Base-by-base conservation (phyloP, 352 stramenopile species). In the Peronospora farinosa region DNA sequence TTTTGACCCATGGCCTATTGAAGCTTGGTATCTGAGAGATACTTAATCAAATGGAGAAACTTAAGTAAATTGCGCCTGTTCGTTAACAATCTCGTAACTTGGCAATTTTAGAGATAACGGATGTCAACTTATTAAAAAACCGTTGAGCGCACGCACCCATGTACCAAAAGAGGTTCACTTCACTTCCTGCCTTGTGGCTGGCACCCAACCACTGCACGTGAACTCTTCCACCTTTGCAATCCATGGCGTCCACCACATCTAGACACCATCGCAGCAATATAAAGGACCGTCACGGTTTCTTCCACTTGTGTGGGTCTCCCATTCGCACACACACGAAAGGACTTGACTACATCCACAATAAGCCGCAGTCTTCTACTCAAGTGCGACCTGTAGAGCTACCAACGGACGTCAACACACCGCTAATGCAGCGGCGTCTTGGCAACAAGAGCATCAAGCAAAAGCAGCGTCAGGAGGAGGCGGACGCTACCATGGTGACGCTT, bases 241-340 rank as follows among this genome's bases (percentile, higher is more conserved):
- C n/a, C n/a, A 68, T 61, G 56, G 55, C 58, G 15, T 53, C 49
- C 28, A 43, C 49, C 28, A 43, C 54, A 51, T 58, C 52, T 25
- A 54, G 60, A 62, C 48, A 47, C 27, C n/a, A n/a, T n/a, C 39
- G 63, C 30, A 30, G 52, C 38, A 57, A 51, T 47, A 25, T 65
- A 28, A 55, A 61, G 40, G 53, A 67, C 38, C 55, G 43, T 23
- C 57, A 63, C 51, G 46, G 65, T 40, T 91, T 91, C 56, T 88
- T 86, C 49, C 70, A 79, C 47, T 57, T 86, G 6, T 88, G 75
- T 44, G 79, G 79, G n/a, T 91, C 79, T 39, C 79, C 79, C 16
- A 91, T 91, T 54, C 79, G 79, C 28, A 84, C 75, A 7, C 51
- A 74, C 23, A 80, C 74, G 56, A 57, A 72, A 37, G 57, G 65